phyloP scores from a whole-genome alignment of 345 rosid genomes.

The Salix arbutifolia region DNA sequence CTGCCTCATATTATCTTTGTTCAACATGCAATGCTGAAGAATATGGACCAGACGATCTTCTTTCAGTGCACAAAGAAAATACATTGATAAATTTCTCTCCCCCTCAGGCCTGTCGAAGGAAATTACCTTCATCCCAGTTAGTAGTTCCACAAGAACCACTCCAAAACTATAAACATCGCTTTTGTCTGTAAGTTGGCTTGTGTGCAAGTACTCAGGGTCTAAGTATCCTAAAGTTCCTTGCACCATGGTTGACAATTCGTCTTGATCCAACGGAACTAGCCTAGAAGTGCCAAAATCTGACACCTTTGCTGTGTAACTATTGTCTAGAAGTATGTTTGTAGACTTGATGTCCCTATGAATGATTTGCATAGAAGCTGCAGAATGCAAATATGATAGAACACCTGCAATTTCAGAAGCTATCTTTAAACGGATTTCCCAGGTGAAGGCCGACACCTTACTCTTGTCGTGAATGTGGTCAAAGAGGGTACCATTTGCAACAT shows the following conservation, averaged over 20 bases:
- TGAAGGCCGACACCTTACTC: not conserved
- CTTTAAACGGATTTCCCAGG: not conserved
- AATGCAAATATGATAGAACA: not conserved
- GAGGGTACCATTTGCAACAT: not conserved
- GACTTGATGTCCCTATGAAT: not conserved
- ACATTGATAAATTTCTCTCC: not conserved
- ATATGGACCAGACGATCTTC: not conserved
- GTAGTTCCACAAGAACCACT: too few species aligned
- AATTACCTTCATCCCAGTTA: not conserved
- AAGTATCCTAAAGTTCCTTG: not conserved
- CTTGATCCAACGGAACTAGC: not conserved
- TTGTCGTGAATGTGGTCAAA: not conserved
- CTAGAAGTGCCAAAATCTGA: not conserved
- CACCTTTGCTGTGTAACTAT: not conserved
- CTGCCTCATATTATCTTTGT: not conserved
- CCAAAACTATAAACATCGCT: not conserved
- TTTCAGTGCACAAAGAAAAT: not conserved
- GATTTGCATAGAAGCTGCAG: not conserved
- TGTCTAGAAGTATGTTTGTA: not conserved
- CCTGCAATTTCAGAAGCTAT: not conserved
- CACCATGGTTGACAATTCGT: not conserved
- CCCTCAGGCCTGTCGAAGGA: not conserved
- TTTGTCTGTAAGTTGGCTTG: not conserved
- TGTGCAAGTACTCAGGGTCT: not conserved
- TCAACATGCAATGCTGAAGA: not conserved